phyloP scores from a whole-genome alignment of 2,329 filamentous ascomycete genomes.

The Alternaria ventricosa region DNA sequence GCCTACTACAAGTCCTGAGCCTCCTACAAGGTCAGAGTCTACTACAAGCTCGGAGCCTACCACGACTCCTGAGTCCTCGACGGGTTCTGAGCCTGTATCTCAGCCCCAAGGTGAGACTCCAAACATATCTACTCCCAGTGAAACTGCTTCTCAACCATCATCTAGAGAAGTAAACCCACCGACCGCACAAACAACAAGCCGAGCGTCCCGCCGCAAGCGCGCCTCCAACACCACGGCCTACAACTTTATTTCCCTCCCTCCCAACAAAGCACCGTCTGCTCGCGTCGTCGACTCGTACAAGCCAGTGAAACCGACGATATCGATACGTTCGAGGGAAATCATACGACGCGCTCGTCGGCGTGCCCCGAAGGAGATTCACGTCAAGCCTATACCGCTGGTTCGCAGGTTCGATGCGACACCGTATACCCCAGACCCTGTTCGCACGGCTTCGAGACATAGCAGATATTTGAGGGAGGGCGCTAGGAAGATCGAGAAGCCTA shows the following conservation, averaged over 20 bases:
- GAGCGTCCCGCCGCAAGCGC: neutral
- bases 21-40: neutral
- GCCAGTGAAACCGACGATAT: constrained; percentile 3
- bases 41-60: neutral
- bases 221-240: neutral
- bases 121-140: neutral
- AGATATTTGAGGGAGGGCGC: constrained; percentile 9
- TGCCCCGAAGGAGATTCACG: neutral
- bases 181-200: neutral
- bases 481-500: neutral
- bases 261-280: neutral
- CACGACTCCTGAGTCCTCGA: neutral
- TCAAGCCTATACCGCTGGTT: neutral
- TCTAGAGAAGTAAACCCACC: constrained; percentile 1
- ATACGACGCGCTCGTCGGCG: neutral
- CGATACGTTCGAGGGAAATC: neutral
- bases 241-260: constrained; percentile 2
- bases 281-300: neutral
- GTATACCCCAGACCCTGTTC: constrained; percentile 1
- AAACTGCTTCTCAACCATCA: neutral
- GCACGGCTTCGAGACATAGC: constrained; percentile 3
- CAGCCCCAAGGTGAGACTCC: constrained; percentile 1
- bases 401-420: constrained; percentile 7
- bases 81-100: neutral
- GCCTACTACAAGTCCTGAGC: neutral